phyloP scores from a whole-genome alignment of 768 basidiomycete species.

The Lentinula sp. region DNA sequence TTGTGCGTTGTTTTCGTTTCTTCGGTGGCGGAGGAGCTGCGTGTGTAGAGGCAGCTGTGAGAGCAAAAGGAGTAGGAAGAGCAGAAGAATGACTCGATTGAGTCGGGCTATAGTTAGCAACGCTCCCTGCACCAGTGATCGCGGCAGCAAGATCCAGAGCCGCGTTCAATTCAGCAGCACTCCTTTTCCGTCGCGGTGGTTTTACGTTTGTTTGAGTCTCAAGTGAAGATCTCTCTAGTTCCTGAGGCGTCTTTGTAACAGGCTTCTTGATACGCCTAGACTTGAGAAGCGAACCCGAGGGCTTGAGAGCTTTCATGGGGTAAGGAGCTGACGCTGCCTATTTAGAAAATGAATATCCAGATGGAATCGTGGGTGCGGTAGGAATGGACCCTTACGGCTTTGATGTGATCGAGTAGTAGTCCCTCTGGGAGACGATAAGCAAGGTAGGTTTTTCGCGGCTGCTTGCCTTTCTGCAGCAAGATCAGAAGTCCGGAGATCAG shows the following conservation, averaged over 20 bases:
- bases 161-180: not conserved
- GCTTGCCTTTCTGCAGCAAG: slow-evolving; percentile 24
- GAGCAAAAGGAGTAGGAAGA: not conserved
- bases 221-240: not conserved
- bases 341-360: not conserved
- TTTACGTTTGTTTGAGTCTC: not conserved
- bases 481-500: not conserved
- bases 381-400: slow-evolving; percentile 35
- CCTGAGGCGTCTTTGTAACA: slow-evolving; percentile 1
- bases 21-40: slow-evolving; percentile 23
- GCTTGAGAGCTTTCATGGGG: slow-evolving; percentile 54
- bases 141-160: slow-evolving; percentile 1
- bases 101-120: not conserved
- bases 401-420: slow-evolving; percentile 51
- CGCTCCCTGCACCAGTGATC: not conserved
- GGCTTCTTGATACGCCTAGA: slow-evolving; percentile 31
- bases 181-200: slow-evolving; percentile 2
- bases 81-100: not conserved
- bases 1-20: slow-evolving; percentile 33
- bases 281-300: slow-evolving; percentile 27
- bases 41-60: not conserved
- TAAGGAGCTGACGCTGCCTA: slow-evolving; percentile 43
- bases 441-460: slow-evolving; percentile 40
- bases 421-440: slow-evolving; percentile 54
- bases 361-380: too few species aligned